Base-by-base conservation (phyloP, 1,139 yeast genomes). In the Candida pseudoviswanathii region DNA sequence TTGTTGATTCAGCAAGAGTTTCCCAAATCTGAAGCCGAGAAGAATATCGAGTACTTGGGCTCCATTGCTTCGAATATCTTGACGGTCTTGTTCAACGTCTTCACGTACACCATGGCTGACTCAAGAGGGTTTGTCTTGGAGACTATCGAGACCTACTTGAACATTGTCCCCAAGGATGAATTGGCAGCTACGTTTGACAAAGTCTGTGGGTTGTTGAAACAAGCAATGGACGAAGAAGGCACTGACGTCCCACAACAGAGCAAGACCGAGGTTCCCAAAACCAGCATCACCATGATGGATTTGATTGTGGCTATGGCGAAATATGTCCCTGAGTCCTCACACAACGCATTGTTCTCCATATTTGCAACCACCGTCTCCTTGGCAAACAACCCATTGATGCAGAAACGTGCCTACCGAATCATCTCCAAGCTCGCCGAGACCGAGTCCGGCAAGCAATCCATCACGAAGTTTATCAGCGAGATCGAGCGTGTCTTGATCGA, bases 241-340 rank as follows among this genome's bases (percentile, higher is more conserved):
- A 51, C 55, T 39, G 57, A 57, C 29, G 59, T 47, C 51, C 60
- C 50, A 48, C 39, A 57, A 33, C 57, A 58, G 30, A 59, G 46
- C 49, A 61, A 51, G 46, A 65, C 51, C 54, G 64, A 51, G 49
- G 69, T 73, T 38, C 77, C 85, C 2, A 81, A 81, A 51, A 73
- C 89, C 58, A 81, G 91, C 57, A 81, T 87, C 29, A 90, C 97
- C 9, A 85, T 94, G 89, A 80, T 94, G 86, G 99, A 95, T 65
- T 77, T 94, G 52, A 80, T 91, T 51, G 96, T 91, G 47, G 85
- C 89, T 36, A 87, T 94, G 89, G 80, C 94, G 27, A 86, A 88
- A 58, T 89, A 87, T 62, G 84, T 94, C 43, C 96, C 96, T 4
- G 68, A 68, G 43, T 66, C 84, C 2, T 81, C 88, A 4, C 88